phyloP scores from a whole-genome alignment of 371 early-diverging fungal species.

The Chytridiales sp. region DNA sequence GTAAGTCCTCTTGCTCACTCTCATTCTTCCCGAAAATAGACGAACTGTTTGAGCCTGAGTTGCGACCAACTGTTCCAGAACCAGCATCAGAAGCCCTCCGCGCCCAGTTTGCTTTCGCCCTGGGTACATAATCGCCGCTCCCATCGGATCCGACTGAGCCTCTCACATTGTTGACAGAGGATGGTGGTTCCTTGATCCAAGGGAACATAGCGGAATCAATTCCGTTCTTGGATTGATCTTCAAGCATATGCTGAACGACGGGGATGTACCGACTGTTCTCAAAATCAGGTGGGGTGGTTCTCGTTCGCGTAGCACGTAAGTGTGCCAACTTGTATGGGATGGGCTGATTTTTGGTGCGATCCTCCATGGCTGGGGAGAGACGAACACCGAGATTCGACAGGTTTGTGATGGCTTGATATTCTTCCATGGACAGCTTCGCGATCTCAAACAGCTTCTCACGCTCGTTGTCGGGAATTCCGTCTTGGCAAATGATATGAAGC shows the following conservation, averaged over 20 bases:
- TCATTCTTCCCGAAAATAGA: too few species aligned
- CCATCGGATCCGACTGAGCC: background rate
- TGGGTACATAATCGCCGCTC: conserved; percentile 12
- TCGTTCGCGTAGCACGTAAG: conserved; percentile 9
- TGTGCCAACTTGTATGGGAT: conserved; percentile 20
- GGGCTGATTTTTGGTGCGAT: conserved; percentile 14
- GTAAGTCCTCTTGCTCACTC: conserved; percentile 31
- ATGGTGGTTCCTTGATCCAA: conserved; percentile 45
- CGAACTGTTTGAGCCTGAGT: too few species aligned
- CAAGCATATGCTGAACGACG: conserved; percentile 27
- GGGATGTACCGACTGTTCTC: conserved; percentile 46
- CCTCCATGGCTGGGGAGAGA: conserved; percentile 39
- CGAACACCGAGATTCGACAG: conserved; percentile 68
- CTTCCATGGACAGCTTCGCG: conserved; percentile 72
- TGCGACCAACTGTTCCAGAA: background rate
- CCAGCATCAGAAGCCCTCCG: conserved; percentile 16
- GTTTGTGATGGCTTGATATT: conserved; percentile 78
- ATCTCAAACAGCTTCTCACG: conserved; percentile 66
- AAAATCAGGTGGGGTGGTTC: conserved; percentile 34
- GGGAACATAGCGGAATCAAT: conserved; percentile 40
- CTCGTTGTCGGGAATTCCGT: conserved; percentile 65
- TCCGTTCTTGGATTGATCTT: conserved; percentile 39
- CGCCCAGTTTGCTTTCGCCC: conserved; percentile 41
- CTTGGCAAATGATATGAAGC: conserved; percentile 77
- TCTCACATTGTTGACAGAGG: conserved; percentile 16